Percentiles rank a stretch among this genome's conserved stretches.
phyloP scores from a whole-genome alignment of 1,284 basidiomycete species.

The Leccinum subrobustum region DNA sequence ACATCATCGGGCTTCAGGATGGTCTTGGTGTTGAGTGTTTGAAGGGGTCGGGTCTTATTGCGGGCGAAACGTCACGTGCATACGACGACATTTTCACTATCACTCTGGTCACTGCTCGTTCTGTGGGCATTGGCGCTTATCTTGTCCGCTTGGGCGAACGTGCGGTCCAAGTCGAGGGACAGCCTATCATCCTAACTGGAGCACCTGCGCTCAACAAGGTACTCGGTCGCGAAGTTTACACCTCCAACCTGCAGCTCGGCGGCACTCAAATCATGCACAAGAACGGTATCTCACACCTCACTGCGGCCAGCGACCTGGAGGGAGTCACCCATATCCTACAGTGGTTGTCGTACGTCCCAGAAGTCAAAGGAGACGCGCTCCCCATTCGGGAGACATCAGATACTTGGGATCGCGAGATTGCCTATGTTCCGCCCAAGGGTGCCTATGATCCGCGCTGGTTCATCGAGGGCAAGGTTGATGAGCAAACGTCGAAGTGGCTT shows the following conservation, averaged over 20 bases:
- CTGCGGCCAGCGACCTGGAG: slow-evolving; percentile 92
- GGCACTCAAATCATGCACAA: slow-evolving; percentile 99
- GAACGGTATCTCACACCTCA: slow-evolving; percentile 97
- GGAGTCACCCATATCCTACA: no score
- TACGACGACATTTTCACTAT: slow-evolving; percentile 99
- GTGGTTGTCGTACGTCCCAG: slow-evolving; percentile 96
- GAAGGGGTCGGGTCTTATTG: slow-evolving; percentile 96
- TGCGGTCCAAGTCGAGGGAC: slow-evolving; percentile 98
- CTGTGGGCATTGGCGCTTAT: slow-evolving; percentile 99
- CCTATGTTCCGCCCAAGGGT: slow-evolving; percentile 89
- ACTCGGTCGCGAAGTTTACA: slow-evolving; percentile 98
- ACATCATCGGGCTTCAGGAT: slow-evolving; percentile 94
- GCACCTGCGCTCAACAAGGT: slow-evolving; percentile 98
- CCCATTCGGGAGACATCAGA: slow-evolving; percentile 76
- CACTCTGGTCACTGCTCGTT: slow-evolving; percentile 97
- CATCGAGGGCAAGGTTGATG: slow-evolving; percentile 90
- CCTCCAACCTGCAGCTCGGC: slow-evolving; percentile 97
- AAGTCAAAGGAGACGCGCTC: slow-evolving; percentile 72
- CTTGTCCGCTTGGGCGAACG: slow-evolving; percentile 97
- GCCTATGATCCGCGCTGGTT: slow-evolving; percentile 98
- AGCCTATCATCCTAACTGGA: slow-evolving; percentile 98
- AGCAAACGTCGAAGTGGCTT: slow-evolving; percentile 73
- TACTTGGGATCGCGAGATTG: slow-evolving; percentile 91
- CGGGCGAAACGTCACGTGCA: slow-evolving; percentile 96
- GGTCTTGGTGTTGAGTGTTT: slow-evolving; percentile 98